Conservation (phyloP, 2,329 filamentous ascomycete species). For the Botrytis byssoidea region DNA sequence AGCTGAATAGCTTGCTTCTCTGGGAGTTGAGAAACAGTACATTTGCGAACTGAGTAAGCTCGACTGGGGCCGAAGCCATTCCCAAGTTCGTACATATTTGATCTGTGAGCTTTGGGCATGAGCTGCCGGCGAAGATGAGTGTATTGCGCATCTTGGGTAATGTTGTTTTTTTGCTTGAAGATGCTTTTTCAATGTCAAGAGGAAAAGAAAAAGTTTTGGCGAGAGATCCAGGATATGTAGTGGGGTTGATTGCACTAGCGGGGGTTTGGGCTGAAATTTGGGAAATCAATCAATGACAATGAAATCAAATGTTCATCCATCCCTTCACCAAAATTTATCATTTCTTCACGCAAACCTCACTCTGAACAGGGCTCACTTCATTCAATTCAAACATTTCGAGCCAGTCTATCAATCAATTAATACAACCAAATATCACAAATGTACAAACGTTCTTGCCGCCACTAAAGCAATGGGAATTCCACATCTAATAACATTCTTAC, state of each 20-base stretch:
- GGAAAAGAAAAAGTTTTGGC: slow-evolving; percentile 19
- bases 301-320: neutral
- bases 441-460: slow-evolving; percentile 27
- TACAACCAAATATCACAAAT: neutral
- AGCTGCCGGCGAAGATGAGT: slow-evolving; percentile 66
- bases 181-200: slow-evolving; percentile 19
- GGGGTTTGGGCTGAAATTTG: neutral
- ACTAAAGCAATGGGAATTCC: slow-evolving; percentile 55
- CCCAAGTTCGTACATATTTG: slow-evolving; percentile 69
- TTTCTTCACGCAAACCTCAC: neutral
- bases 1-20: slow-evolving; percentile 26
- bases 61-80: slow-evolving; percentile 62
- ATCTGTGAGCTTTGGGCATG: slow-evolving; percentile 61
- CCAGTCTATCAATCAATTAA: too few species aligned
- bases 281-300: neutral
- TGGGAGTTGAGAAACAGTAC: slow-evolving; percentile 44
- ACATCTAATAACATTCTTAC: slow-evolving; percentile 52
- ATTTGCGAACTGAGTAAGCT: slow-evolving; percentile 70
- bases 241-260: neutral
- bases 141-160: slow-evolving; percentile 57
- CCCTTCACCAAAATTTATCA: neutral
- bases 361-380: neutral
- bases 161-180: neutral
- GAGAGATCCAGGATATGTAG: slow-evolving; percentile 1
- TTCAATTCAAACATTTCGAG: neutral